Evolutionary conservation across 2,329 filamentous ascomycete species (phyloP).

Genomic region (Fusarium humuli): DNA sequence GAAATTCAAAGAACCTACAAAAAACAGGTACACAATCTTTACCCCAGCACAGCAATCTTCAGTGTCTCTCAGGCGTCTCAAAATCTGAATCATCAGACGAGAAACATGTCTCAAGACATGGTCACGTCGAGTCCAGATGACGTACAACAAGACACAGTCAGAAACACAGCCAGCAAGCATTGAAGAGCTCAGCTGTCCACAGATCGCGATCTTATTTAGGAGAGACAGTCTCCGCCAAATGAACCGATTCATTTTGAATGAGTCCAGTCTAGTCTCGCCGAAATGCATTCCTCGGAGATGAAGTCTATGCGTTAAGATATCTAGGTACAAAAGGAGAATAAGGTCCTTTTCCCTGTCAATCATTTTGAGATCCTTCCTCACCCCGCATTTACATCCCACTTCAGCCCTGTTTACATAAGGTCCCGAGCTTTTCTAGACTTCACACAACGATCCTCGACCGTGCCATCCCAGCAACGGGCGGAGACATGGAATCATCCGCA

Average conservation of each 20-base stretch:
- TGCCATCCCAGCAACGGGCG: neutral
- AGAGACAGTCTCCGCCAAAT: neutral
- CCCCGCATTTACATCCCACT: neutral
- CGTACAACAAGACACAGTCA: conserved; percentile 22
- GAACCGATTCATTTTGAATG: neutral
- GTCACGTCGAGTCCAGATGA: conserved; percentile 33
- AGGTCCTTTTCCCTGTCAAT: neutral
- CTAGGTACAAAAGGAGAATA: neutral
- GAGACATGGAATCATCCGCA: neutral
- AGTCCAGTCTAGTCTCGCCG: neutral
- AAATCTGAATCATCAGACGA: conserved; percentile 21
- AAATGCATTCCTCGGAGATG: conserved; percentile 11
- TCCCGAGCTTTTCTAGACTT: conserved; percentile 18
- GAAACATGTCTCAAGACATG: conserved; percentile 27
- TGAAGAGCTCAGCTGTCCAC: conserved; percentile 25
- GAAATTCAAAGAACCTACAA: neutral
- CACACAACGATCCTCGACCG: neutral
- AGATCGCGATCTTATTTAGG: conserved; percentile 32
- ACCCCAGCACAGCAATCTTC: neutral
- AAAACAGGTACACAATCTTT: neutral
- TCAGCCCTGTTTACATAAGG: conserved; percentile 29
- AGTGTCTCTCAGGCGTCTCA: neutral
- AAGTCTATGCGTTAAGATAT: conserved; percentile 10
- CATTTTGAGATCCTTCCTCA: neutral
- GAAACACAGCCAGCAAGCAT: conserved; percentile 14